Evolutionary conservation across 495 filamentous ascomycete species (phyloP), one percentile per base, ranked within the genome.

Genomic region (Letharia lupina): DNA sequence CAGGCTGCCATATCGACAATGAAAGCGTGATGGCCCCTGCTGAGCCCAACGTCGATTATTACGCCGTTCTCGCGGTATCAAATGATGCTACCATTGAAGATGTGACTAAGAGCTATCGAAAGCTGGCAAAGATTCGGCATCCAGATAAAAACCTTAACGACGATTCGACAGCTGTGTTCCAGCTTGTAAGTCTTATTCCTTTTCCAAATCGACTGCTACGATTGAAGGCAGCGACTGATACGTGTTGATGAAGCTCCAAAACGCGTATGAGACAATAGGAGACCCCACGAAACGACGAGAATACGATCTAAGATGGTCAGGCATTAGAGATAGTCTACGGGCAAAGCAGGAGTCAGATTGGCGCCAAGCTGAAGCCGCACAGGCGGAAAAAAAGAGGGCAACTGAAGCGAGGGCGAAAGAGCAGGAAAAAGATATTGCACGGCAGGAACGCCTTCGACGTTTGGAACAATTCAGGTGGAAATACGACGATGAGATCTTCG

Each of bases 261-360:
- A 54, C 61, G 73, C 75, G 20, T 75, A 76, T 62, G 73, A 75
- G 37, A 75, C 71, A 50, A 67, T 76, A 47, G 71, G 73, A 44
- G 72, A 74, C 56, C 62, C 62, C 15, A 4, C 10, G 2, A 33
- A 64, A 41, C 50, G 62, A n/a, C 50, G 18, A 35, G 23, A 31
- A 4, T 64, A 64, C 50, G 39, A 64, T 28, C n/a, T 52, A 13
- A 11, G 23, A 64, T 54, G 54, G 48, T 8, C 50, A 33, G 20
- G 47, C 50, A 64, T 64, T 37, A 64, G 16, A 44, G 50, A 54
- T 35, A 16, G 37, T 9, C 37, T 1, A 45, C 37, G 47, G 39
- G 15, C 59, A 28, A 6, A 33, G 20, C 59, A 45, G 15, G 59
- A 61, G 33, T 23, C 40, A 8, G n/a, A 42, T 4, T 12, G 28